Evolutionary conservation across 805 yeast genomes (phyloP), one percentile per base, ranked within the genome.

Genomic region (Kuraishia cidri): DNA sequence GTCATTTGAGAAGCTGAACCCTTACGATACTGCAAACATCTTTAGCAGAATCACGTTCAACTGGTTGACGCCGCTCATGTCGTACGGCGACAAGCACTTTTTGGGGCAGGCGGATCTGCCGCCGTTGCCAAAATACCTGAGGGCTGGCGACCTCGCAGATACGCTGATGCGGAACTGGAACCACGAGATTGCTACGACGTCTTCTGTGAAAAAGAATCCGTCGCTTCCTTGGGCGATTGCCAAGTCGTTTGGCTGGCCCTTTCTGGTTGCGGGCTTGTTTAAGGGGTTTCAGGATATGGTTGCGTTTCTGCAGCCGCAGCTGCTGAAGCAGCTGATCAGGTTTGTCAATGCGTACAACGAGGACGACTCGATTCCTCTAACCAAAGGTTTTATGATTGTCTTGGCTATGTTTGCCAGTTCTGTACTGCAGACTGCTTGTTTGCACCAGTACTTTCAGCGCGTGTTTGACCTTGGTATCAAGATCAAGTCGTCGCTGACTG

Each of bases 301-400:
- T 35, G 83, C 92, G 0, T 86, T 83, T 49, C 66, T 70, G n/a
- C 95, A 86, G 56, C 97, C 97, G 0, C 95, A 85, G 46, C 56
- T 88, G 18, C 60, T 90, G 35, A 68, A 81, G 35, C 46, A 68
- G 6, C 64, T 88, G 40, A 86, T 88, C 42, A 51, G 60, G 33
- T 78, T 70, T 45, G 73, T 79, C 38, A 66, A 69, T 31, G 73
- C 67, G n/a, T 62, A 62, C 50, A 40, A 64, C 33, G 48, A 24
- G 51, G 58, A 48, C 35, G 59, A 56, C 12, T 60, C 72, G 6
- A 53, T 72, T 24, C 92, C 94, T 5, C 57, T 83, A 18, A 68
- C 85, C 1, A 72, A 64, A 44, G 95, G 95, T 19, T 72, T 79
- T 38, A 73, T 80, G 76, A 75, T 85, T 45, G 81, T 87, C 1